These are phyloP conservation scores for Phytophthora boehmeriae DNA, from an alignment of 352 stramenopile genomes.

Conservation along the genomic window DNA sequence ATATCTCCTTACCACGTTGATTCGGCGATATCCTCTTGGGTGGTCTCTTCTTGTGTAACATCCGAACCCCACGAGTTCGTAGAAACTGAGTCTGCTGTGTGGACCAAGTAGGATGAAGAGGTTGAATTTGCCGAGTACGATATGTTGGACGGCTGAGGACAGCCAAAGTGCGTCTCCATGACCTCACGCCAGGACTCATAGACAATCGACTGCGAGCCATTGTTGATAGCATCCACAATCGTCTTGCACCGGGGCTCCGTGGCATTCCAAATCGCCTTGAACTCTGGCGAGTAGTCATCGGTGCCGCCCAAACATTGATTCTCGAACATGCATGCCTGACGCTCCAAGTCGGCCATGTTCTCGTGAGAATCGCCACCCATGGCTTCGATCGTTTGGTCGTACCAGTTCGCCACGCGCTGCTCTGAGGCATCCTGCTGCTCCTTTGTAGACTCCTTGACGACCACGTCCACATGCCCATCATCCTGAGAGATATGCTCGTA, in stretches of 20 bases:
- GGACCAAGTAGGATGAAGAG: neutral
- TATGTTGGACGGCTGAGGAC: constrained; percentile 23
- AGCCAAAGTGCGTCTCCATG: constrained; percentile 49
- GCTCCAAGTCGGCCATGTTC: constrained; percentile 58
- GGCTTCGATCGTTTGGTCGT: constrained; percentile 42
- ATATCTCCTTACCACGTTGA: constrained; percentile 1
- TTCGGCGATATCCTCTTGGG: neutral
- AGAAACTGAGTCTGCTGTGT: constrained; percentile 1
- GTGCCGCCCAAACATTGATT: constrained; percentile 58
- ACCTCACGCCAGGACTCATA: constrained; percentile 40
- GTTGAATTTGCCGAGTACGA: neutral
- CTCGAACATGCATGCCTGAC: constrained; percentile 63
- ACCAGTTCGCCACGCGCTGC: constrained; percentile 49
- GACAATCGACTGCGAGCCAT: constrained; percentile 38
- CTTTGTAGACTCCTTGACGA: constrained; percentile 9
- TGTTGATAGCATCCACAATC: constrained; percentile 49
- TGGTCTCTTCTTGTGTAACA: neutral
- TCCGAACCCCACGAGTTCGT: constrained; percentile 5
- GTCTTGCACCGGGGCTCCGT: constrained; percentile 48
- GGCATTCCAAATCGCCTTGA: constrained; percentile 52
- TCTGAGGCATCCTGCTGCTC: constrained; percentile 26
- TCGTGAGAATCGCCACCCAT: constrained; percentile 39
- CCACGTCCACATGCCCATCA: constrained; percentile 22
- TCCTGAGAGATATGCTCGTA: constrained; percentile 26
- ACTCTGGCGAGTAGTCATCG: constrained; percentile 48